Evolutionary conservation across 1,284 basidiomycete species (phyloP), one percentile per base, ranked within the genome.

Genomic region (Coniophora puteana): DNA sequence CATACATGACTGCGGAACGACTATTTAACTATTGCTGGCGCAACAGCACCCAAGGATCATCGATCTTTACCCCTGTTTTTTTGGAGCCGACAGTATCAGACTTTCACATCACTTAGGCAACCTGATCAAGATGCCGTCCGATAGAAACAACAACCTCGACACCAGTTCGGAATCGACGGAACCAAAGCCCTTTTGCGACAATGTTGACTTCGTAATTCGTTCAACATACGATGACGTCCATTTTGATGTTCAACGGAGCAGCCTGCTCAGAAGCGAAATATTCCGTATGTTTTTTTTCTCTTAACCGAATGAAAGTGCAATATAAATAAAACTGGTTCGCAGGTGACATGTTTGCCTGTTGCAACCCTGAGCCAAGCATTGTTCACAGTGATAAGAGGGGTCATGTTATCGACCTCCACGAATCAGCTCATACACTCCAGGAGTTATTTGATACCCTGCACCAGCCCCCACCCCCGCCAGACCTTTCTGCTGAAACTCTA

Each of bases 331-430:
- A n/a, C n/a, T n/a, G n/a, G n/a, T n/a, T n/a, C n/a, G 23, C 54
- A 83, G 80, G 67, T 20, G 70, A 79, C 51, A 83, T 84, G 81
- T 82, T 84, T 54, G 57, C 65, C 22, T 71, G 71, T 47, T 81
- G 79, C 48, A 69, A 77, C 31, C 52, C 59, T 16, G 54, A 44
- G 32, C 43, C 51, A 30, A 41, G 30, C n/a, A 45, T 55, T 36
- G 46, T 51, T 13, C 18, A 40, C 37, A 44, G 48, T 18, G 27
- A 44, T 10, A 48, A 54, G 24, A 47, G 51, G 25, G 52, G 64
- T 22, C 41, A 68, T 36, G 53, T 52, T 11, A 57, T 83, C 16
- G 74, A 78, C 41, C 55, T 84, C 18, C 63, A 73, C 38, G 82
- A 84, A 52, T 55, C 66, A 10, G 63, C 69, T 18, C 58, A 64